Conservation (phyloP, 169 alveolate species). For the Pseudocohnilembus persalinus region DNA sequence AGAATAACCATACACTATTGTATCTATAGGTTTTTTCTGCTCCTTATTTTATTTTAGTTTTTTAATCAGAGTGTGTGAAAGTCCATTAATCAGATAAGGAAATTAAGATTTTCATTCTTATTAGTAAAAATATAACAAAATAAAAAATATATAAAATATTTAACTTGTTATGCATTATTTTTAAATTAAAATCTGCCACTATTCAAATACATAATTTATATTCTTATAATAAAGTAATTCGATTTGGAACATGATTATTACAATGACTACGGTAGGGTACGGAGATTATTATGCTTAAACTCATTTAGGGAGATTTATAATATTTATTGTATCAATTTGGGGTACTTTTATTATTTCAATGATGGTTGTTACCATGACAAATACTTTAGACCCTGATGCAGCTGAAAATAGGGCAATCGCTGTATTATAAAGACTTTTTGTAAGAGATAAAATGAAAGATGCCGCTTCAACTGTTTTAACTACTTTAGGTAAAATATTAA, state of each 20-base stretch:
- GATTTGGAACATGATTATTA: slow-evolving; percentile 69
- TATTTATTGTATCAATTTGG: slow-evolving; percentile 67
- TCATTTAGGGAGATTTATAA: slow-evolving; percentile 69
- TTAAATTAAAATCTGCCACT: background rate
- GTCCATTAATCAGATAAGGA: slow-evolving; percentile 32
- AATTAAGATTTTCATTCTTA: background rate
- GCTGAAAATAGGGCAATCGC: slow-evolving; percentile 74
- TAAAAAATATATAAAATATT: background rate
- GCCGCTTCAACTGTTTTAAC: slow-evolving; percentile 70
- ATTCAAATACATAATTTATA: background rate
- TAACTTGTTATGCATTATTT: background rate
- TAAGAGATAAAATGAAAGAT: slow-evolving; percentile 65
- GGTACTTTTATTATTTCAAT: slow-evolving; percentile 82
- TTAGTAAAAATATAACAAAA: background rate
- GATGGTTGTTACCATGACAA: slow-evolving; percentile 73
- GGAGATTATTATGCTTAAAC: slow-evolving; percentile 79
- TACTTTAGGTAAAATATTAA: slow-evolving; percentile 5
- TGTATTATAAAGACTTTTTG: slow-evolving; percentile 68
- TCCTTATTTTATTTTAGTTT: slow-evolving; percentile 62
- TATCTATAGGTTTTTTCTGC: slow-evolving; percentile 38
- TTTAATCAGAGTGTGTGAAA: slow-evolving; percentile 63
- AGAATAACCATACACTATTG: slow-evolving; percentile 52
- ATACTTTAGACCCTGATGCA: slow-evolving; percentile 53
- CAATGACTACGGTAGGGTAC: slow-evolving; percentile 83
- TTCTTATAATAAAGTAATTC: slow-evolving; percentile 53